Evolutionary conservation across 148 eudicot species (phyloP).

Genomic region (Linanthus parryae): DNA sequence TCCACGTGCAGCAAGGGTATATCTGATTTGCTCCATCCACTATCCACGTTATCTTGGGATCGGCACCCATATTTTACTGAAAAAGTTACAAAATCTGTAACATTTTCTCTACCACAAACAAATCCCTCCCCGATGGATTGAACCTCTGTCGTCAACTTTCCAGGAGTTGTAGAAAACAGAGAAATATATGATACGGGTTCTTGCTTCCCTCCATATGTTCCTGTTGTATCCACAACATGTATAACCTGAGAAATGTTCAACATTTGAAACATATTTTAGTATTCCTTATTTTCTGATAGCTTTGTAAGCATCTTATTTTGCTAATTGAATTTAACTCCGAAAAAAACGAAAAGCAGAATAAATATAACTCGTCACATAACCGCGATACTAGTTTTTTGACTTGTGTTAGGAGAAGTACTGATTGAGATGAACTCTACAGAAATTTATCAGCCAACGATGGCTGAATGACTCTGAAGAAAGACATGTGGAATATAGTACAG

Average conservation of each 20-base stretch:
- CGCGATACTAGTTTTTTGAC: too few relatives aligned
- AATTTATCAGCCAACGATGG: too few relatives aligned
- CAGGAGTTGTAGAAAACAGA: slow-evolving; percentile 77
- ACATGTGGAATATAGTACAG: too few relatives aligned
- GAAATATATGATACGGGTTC: slow-evolving; percentile 59
- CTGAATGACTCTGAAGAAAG: too few relatives aligned
- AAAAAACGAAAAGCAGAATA: neutral
- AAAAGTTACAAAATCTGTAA: slow-evolving; percentile 79
- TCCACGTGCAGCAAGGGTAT: slow-evolving; percentile 56
- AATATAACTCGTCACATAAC: too few relatives aligned
- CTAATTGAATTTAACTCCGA: neutral
- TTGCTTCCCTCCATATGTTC: slow-evolving; percentile 26
- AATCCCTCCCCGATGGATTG: slow-evolving; percentile 67
- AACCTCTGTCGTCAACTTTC: slow-evolving; percentile 69
- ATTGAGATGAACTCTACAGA: too few relatives aligned
- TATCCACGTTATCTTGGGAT: slow-evolving; percentile 35
- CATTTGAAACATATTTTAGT: neutral
- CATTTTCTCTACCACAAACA: slow-evolving; percentile 62
- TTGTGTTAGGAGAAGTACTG: too few relatives aligned
- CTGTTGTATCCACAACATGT: slow-evolving; percentile 83
- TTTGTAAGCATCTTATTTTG: neutral
- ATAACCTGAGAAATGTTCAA: slow-evolving; percentile 56
- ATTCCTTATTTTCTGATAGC: neutral
- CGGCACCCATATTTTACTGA: slow-evolving; percentile 77
- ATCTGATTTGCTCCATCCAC: slow-evolving; percentile 73